Base-by-base conservation (phyloP, 495 filamentous ascomycete species). In the Penicillium taxi region DNA sequence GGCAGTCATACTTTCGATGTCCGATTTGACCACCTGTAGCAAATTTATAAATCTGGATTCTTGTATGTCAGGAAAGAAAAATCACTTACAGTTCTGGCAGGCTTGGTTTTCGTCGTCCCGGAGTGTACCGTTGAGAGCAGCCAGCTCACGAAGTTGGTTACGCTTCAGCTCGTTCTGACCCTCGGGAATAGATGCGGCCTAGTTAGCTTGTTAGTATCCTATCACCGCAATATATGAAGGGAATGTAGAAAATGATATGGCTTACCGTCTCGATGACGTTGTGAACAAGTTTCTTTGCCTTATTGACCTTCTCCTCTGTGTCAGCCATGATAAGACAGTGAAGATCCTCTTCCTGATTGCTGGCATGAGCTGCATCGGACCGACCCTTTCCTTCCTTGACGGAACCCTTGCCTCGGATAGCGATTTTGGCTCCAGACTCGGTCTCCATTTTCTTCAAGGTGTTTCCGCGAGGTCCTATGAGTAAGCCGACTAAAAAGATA, bases 241-340 rank as follows among this genome's bases (percentile, higher is more conserved):
- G 11, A 35, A 15, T 9, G 12, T 23, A 26, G 13, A 42, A 25
- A 8, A 12, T 9, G 23, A n/a, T 11, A 19, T 21, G 42, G 78
- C 82, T 63, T 75, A 91, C 90, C 22, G 91, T 96, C 63, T 96
- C 91, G 56, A 98, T 95, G 47, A 98, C 80, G 29, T 94, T 94
- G 64, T 96, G 88, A 41, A 98, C 94, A 25, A 95, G 66, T 65
- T 91, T 84, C 70, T 96, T 96, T 21, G 91, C 91, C 58, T 94
- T 93, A 70, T 93, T 91, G 47, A 98, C 85, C 69, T 96, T 98
- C 42, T 94, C 86, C 63, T 98, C 91, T 25, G 87, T 96, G 53
- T 98, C 91, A 44, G 91, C 93, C 85, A 96, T 98, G 67, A 98
- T 94, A 60, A 98, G 69, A 59, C 91, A 98, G 64, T 98, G 91